Evolutionary conservation across 768 basidiomycete species (phyloP).

Genomic region (Neoboletus magnificus): DNA sequence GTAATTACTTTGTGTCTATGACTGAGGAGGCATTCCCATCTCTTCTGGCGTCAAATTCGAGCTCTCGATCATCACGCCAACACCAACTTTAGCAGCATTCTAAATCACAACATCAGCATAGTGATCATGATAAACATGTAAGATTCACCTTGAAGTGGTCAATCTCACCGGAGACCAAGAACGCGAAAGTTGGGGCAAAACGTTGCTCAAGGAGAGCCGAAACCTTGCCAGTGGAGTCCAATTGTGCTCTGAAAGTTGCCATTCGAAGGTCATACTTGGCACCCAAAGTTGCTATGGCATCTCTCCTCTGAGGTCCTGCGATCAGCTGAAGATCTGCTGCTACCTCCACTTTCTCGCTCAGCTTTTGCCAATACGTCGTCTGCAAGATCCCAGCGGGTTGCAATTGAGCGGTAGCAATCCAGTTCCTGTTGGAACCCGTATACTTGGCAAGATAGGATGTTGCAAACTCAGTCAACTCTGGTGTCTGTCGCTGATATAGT

Average conservation of each 20-base stretch:
- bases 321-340: slow-evolving; percentile 89
- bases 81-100: slow-evolving; percentile 92
- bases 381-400: slow-evolving; percentile 81
- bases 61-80: slow-evolving; percentile 97
- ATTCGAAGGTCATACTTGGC: slow-evolving; percentile 96
- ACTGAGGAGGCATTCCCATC: slow-evolving; percentile 63
- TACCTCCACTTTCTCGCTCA: slow-evolving; percentile 96
- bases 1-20: slow-evolving; percentile 35
- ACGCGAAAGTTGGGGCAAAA: slow-evolving; percentile 92
- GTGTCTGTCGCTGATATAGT: slow-evolving; percentile 75
- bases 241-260: slow-evolving; percentile 90
- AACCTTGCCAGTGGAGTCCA: slow-evolving; percentile 94
- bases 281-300: slow-evolving; percentile 90
- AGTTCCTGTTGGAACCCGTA: slow-evolving; percentile 66
- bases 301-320: slow-evolving; percentile 74
- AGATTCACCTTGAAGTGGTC: slow-evolving; percentile 91
- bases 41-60: slow-evolving; percentile 77
- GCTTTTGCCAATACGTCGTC: slow-evolving; percentile 94
- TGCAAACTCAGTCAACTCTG: slow-evolving; percentile 64
- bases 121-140: neutral
- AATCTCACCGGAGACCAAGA: slow-evolving; percentile 93
- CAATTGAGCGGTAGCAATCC: slow-evolving; percentile 92
- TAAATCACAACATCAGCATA: slow-evolving; percentile 29
- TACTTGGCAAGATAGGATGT: slow-evolving; percentile 81
- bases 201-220: slow-evolving; percentile 93